These are phyloP conservation scores for Populus ilicifolia DNA, from an alignment of 345 rosid species.

Conservation along the genomic window DNA sequence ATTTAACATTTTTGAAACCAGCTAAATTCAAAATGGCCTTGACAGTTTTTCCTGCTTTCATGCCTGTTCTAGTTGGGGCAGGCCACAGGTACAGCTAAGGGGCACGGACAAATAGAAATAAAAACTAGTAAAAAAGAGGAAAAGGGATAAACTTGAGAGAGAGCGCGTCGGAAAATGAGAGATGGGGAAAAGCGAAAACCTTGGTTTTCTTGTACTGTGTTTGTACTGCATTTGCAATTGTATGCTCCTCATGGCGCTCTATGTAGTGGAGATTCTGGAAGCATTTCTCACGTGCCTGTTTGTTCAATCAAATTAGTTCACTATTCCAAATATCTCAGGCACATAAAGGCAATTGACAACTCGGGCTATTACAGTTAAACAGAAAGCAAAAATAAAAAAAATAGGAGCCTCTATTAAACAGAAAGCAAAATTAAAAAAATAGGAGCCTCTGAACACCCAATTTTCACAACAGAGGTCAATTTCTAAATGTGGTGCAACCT, in stretches of 20 bases:
- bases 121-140: not conserved
- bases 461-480: not conserved
- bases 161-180: not conserved
- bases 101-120: not conserved
- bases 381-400: not conserved
- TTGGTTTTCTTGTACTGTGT: constrained; percentile 88
- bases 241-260: constrained; percentile 90
- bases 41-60: constrained; percentile 91
- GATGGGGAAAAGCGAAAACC: constrained; percentile 36
- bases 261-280: constrained; percentile 88
- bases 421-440: not conserved
- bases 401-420: not conserved
- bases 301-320: not conserved
- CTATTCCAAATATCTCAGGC: not conserved
- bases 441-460: not conserved
- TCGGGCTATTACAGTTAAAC: not conserved
- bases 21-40: constrained; percentile 71
- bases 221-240: constrained; percentile 90
- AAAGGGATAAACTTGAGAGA: not conserved
- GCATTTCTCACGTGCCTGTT: constrained; percentile 91
- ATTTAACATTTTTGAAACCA: constrained; percentile 88
- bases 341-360: not conserved
- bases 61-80: constrained; percentile 74
- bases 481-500: not conserved
- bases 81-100: constrained; percentile 90